Evolutionary conservation across 2,329 filamentous ascomycete species (phyloP).

Genomic region (Phoma herbarum): DNA sequence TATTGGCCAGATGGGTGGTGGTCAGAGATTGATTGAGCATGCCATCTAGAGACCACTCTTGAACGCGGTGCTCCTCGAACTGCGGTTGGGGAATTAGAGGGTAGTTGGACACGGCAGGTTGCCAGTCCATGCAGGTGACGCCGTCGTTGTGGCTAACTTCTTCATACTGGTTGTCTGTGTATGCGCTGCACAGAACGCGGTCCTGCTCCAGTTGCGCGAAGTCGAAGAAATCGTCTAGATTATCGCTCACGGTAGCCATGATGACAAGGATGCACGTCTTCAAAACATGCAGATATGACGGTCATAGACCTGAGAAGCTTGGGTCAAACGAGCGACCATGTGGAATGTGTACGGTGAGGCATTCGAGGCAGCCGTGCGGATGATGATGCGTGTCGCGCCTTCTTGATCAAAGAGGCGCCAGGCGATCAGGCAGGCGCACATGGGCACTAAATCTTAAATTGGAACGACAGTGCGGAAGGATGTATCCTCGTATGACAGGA

Average conservation of each 20-base stretch:
- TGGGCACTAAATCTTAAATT: constrained; percentile 12
- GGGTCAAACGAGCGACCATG: neutral
- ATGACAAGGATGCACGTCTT: neutral
- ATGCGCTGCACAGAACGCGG: constrained; percentile 12
- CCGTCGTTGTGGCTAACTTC: constrained; percentile 2
- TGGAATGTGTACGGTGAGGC: constrained; percentile 3
- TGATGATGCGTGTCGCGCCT: constrained; percentile 10
- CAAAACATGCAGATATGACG: neutral
- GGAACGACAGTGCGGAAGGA: neutral
- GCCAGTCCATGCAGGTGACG: constrained; percentile 41
- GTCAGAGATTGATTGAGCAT: constrained; percentile 1
- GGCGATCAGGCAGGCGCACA: constrained; percentile 14
- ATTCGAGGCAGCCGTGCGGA: constrained; percentile 6
- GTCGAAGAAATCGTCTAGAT: constrained; percentile 49
- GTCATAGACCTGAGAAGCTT: neutral
- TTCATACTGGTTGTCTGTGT: constrained; percentile 2
- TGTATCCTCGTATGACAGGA: neutral
- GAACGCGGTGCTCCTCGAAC: neutral
- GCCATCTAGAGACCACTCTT: constrained; percentile 5
- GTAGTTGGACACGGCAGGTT: constrained; percentile 7
- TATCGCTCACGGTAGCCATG: constrained; percentile 26
- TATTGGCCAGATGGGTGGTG: neutral
- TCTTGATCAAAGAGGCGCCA: constrained; percentile 18
- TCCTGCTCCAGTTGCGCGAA: constrained; percentile 43
- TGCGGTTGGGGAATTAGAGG: neutral